Evolutionary conservation across 768 basidiomycete genomes (phyloP).

Genomic region (Megacollybia marginata): DNA sequence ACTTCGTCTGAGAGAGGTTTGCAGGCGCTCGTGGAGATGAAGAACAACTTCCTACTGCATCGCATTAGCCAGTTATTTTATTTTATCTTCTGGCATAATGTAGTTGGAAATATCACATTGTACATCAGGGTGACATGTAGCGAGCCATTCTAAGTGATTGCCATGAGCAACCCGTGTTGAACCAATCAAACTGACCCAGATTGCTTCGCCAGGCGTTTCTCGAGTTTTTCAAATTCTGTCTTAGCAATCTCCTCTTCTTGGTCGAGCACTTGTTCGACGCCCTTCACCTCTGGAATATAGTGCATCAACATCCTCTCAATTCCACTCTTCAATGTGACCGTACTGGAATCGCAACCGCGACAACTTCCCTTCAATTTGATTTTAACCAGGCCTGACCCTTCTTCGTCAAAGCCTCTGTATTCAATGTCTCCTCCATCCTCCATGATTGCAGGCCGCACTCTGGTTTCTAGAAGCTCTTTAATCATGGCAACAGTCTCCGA

Average conservation of each 20-base stretch:
- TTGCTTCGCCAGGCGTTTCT: conserved; percentile 51
- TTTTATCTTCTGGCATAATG: no score
- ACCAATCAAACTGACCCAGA: conserved; percentile 29
- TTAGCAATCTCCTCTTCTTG: conserved; percentile 84
- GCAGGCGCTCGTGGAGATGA: conserved; percentile 68
- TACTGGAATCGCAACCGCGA: conserved; percentile 88
- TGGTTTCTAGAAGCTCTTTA: conserved; percentile 91
- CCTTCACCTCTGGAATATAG: conserved; percentile 94
- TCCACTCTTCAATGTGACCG: conserved; percentile 92
- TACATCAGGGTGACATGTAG: conserved; percentile 54
- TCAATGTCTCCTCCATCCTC: conserved; percentile 99
- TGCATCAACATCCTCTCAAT: conserved; percentile 99
- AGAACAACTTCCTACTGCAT: conserved; percentile 33
- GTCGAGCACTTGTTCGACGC: conserved; percentile 87
- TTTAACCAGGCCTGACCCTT: conserved; percentile 69
- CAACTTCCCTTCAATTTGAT: conserved; percentile 96
- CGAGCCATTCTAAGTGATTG: conserved; percentile 55
- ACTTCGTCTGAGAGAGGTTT: conserved; percentile 34
- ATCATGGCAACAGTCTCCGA: conserved; percentile 98
- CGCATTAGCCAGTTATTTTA: no score
- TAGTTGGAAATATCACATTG: no score
- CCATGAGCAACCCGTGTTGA: conserved; percentile 4
- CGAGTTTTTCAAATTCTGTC: conserved; percentile 85
- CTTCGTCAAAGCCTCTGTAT: conserved; percentile 84
- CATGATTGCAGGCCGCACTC: conserved; percentile 95